These are phyloP conservation scores for Candida gigantensis DNA, from an alignment of 1,139 yeast genomes.

Conservation along the genomic window DNA sequence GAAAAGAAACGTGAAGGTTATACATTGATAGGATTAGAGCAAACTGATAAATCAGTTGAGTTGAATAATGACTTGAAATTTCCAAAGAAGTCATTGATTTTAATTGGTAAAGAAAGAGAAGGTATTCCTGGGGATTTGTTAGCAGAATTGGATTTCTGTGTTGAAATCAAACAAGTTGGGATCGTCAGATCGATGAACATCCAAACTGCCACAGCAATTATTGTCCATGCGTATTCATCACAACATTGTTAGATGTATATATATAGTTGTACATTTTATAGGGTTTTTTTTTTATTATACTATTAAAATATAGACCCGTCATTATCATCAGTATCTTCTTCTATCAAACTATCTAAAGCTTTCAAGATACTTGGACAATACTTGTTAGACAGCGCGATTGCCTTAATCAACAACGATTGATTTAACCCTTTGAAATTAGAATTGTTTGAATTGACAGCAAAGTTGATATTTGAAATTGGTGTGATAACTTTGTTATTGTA, in stretches of 20 bases:
- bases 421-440: constrained; percentile 43
- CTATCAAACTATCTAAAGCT: constrained; percentile 43
- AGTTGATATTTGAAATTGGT: constrained; percentile 60
- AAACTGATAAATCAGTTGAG: constrained; percentile 82
- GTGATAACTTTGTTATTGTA: constrained; percentile 62
- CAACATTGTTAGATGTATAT: constrained; percentile 55
- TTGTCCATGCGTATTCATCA: constrained; percentile 85
- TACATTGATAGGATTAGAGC: constrained; percentile 86
- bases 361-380: constrained; percentile 36
- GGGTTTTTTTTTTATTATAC: too few relatives aligned
- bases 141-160: constrained; percentile 81
- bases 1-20: constrained; percentile 76
- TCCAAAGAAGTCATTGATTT: constrained; percentile 74
- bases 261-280: constrained; percentile 6
- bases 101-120: constrained; percentile 84
- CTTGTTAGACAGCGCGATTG: constrained; percentile 34
- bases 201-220: constrained; percentile 93
- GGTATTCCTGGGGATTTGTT: constrained; percentile 88
- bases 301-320: constrained; percentile 19
- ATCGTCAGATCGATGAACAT: constrained; percentile 93
- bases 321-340: constrained; percentile 33
- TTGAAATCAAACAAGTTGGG: constrained; percentile 90
- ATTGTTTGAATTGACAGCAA: constrained; percentile 46
- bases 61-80: constrained; percentile 64
- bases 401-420: constrained; percentile 26